Evolutionary conservation across 2,329 filamentous ascomycete species (phyloP).

Genomic region (Epichloe sylvatica): DNA sequence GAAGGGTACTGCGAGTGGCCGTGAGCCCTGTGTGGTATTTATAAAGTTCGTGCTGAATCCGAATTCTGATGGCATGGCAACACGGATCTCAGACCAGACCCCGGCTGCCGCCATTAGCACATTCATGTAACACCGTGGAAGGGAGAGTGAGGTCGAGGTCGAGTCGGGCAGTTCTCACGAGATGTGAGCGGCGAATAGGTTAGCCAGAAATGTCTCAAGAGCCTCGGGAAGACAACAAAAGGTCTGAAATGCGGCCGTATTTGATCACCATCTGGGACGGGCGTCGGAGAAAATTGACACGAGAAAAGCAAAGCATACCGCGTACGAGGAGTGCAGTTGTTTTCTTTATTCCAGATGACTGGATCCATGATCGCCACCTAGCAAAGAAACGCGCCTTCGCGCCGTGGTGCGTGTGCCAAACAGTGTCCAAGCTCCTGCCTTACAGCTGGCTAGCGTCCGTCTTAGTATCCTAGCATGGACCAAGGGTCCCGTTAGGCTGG

Average conservation of each 20-base stretch:
- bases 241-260: not conserved
- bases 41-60: too few species aligned
- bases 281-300: too few species aligned
- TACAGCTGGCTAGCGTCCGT: not conserved
- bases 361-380: not conserved
- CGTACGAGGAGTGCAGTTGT: not conserved
- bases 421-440: not conserved
- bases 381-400: slow-evolving; percentile 1
- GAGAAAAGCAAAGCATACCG: not conserved
- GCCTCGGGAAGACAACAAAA: not conserved
- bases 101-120: too few species aligned
- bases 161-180: too few species aligned
- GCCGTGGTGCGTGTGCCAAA: not conserved
- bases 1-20: too few species aligned
- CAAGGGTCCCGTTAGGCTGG: not conserved
- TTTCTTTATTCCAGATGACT: not conserved
- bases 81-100: too few species aligned
- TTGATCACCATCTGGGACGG: not conserved
- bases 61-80: too few species aligned
- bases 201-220: not conserved
- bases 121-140: too few species aligned
- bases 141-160: too few species aligned
- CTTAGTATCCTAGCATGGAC: not conserved
- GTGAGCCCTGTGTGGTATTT: too few species aligned
- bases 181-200: not conserved